A percentile compares a stretch with the other conserved stretches of the same genome.
Conservation (phyloP, 768 basidiomycete genomes). For the Rubroboletus pulcherrimus region DNA sequence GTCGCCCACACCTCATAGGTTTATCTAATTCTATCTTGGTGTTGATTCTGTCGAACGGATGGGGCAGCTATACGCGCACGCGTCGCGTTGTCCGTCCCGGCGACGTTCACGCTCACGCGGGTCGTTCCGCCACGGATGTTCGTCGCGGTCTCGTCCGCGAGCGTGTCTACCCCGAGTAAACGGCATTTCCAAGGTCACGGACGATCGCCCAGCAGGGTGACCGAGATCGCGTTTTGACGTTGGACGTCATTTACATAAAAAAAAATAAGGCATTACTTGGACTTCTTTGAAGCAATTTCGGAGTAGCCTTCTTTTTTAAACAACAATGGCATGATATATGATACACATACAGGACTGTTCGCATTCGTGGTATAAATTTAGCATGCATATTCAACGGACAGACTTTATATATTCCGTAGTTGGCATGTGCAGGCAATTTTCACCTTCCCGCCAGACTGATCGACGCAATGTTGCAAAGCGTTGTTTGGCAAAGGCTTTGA, state of each 20-base stretch:
- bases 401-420: not conserved
- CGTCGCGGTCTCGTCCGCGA: not conserved
- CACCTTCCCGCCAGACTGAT: not conserved
- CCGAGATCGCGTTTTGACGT: slow-evolving; percentile 11
- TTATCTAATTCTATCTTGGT: not conserved
- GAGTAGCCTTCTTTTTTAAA: too few species aligned
- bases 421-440: not conserved
- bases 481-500: slow-evolving; percentile 20
- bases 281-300: not conserved
- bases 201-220: slow-evolving; percentile 13
- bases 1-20: not conserved
- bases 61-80: not conserved
- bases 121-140: not conserved
- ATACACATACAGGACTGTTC: not conserved
- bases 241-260: not conserved
- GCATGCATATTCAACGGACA: not conserved
- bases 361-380: not conserved
- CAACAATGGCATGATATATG: not conserved
- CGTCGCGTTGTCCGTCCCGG: not conserved
- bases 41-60: not conserved
- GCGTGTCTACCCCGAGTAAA: not conserved
- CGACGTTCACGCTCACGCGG: not conserved
- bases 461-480: not conserved
- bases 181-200: not conserved
- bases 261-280: not conserved